These are phyloP conservation scores for Cystoisospora suis DNA, from an alignment of 169 alveolate genomes.

Conservation along the genomic window DNA sequence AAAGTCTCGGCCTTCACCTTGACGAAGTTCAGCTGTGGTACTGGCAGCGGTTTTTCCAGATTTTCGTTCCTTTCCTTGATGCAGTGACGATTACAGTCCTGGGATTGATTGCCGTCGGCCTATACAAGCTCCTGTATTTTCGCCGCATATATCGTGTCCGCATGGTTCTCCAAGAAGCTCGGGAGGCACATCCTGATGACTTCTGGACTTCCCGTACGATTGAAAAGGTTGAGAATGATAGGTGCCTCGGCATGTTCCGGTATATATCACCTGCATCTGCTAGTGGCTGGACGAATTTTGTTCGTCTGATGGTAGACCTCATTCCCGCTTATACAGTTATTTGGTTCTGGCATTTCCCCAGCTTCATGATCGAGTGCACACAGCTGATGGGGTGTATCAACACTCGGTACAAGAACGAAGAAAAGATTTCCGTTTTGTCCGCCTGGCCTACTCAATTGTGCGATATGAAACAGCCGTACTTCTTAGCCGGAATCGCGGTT, in stretches of 20 bases:
- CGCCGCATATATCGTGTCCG: slow-evolving; percentile 43
- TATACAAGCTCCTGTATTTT: slow-evolving; percentile 43
- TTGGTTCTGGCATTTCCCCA: slow-evolving; percentile 65
- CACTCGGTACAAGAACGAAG: slow-evolving; percentile 47
- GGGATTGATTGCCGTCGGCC: slow-evolving; percentile 8
- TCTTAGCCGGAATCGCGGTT: slow-evolving; percentile 52
- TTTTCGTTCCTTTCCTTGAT: slow-evolving; percentile 63
- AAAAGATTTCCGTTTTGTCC: slow-evolving; percentile 38
- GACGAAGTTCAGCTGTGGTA: slow-evolving; percentile 49
- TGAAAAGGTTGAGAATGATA: slow-evolving; percentile 33
- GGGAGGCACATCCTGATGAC: slow-evolving; percentile 62
- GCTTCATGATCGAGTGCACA: slow-evolving; percentile 60
- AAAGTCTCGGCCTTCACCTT: slow-evolving; percentile 41
- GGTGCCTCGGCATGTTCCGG: slow-evolving; percentile 62
- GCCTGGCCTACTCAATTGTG: slow-evolving; percentile 62
- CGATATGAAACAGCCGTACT: slow-evolving; percentile 43
- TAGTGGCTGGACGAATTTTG: slow-evolving; percentile 20
- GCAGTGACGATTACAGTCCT: slow-evolving; percentile 43
- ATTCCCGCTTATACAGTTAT: slow-evolving; percentile 63
- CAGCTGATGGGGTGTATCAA: slow-evolving; percentile 63
- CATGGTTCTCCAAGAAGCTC: slow-evolving; percentile 54
- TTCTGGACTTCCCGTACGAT: slow-evolving; percentile 55
- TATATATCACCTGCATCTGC: slow-evolving; percentile 41
- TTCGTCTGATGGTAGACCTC: slow-evolving; percentile 54
- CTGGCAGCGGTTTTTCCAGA: slow-evolving; percentile 58